These are phyloP conservation scores for Camelina laxa DNA, from an alignment of 345 rosid species.

Conservation along the genomic window DNA sequence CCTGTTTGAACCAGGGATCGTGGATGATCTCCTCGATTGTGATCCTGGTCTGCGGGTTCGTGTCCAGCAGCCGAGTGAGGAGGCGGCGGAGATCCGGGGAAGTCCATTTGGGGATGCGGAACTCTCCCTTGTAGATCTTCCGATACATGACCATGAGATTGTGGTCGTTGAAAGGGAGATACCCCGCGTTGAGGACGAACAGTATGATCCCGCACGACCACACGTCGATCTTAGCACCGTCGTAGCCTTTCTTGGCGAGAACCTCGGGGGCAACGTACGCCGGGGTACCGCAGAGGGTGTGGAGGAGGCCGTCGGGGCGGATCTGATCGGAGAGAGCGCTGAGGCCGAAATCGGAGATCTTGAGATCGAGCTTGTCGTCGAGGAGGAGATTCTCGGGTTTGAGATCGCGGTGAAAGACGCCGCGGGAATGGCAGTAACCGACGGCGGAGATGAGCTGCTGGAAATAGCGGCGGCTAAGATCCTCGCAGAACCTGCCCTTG, in stretches of 20 bases:
- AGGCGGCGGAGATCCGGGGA: conserved; percentile 72
- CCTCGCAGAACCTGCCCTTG: conserved; percentile 81
- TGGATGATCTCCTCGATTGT: conserved; percentile 66
- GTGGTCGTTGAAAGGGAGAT: conserved; percentile 78
- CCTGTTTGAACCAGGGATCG: conserved; percentile 78
- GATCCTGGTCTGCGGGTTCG: conserved; percentile 72
- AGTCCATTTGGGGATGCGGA: conserved; percentile 86
- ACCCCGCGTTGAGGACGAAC: conserved; percentile 82
- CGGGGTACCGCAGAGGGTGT: conserved; percentile 89
- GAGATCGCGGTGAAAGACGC: conserved; percentile 88
- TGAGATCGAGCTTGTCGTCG: conserved; percentile 78
- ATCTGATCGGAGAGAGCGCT: conserved; percentile 70
- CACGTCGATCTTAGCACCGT: conserved; percentile 80
- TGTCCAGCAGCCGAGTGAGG: conserved; percentile 69
- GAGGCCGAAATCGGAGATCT: conserved; percentile 88
- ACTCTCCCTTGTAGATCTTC: conserved; percentile 79
- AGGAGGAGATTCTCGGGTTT: conserved; percentile 90
- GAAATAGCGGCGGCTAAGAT: conserved; percentile 86
- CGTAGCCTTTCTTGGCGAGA: conserved; percentile 87
- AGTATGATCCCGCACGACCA: conserved; percentile 93
- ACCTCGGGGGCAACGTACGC: conserved; percentile 97
- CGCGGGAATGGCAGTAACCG: conserved; percentile 77
- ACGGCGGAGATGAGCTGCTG: conserved; percentile 87
- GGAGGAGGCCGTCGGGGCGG: conserved; percentile 79
- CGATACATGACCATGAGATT: conserved; percentile 89